Evolutionary conservation across 2,329 filamentous ascomycete species (phyloP).

Genomic region (Diaporthe vaccinii): DNA sequence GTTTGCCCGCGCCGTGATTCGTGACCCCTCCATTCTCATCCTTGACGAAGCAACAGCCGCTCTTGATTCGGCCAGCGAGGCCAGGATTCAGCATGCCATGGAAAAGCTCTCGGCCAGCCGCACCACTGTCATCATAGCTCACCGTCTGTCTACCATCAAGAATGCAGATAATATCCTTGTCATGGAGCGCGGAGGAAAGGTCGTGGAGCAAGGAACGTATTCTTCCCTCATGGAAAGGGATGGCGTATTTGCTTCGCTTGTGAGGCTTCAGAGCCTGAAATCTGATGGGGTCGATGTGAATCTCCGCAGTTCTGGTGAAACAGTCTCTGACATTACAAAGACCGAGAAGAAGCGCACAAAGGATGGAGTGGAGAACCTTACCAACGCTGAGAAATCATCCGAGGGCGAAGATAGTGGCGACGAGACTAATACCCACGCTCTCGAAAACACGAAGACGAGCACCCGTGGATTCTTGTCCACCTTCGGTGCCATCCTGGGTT

Average conservation of each 20-base stretch:
- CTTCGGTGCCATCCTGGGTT: slow-evolving; percentile 10
- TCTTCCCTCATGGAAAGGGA: slow-evolving; percentile 63
- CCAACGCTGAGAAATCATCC: neutral
- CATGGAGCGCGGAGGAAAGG: slow-evolving; percentile 65
- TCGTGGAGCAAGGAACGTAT: slow-evolving; percentile 74
- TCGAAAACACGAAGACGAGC: neutral
- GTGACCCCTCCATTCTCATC: slow-evolving; percentile 69
- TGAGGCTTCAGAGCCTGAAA: slow-evolving; percentile 28
- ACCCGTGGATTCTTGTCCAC: slow-evolving; percentile 14
- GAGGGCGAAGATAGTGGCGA: neutral
- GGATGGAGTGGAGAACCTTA: neutral
- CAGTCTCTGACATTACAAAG: neutral
- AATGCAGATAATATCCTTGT: slow-evolving; percentile 77
- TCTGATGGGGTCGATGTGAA: neutral
- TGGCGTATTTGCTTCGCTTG: slow-evolving; percentile 29
- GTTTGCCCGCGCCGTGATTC: slow-evolving; percentile 69
- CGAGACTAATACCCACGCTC: neutral
- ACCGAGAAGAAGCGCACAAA: neutral
- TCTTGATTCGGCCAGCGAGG: slow-evolving; percentile 70
- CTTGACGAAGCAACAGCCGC: slow-evolving; percentile 74
- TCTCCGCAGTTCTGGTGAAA: neutral
- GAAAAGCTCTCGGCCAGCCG: slow-evolving; percentile 53
- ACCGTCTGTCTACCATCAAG: slow-evolving; percentile 71
- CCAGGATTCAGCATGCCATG: slow-evolving; percentile 64
- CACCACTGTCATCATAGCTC: slow-evolving; percentile 77